Conservation (phyloP, 108 stramenopile genomes). For the Skeletonema potamos region DNA sequence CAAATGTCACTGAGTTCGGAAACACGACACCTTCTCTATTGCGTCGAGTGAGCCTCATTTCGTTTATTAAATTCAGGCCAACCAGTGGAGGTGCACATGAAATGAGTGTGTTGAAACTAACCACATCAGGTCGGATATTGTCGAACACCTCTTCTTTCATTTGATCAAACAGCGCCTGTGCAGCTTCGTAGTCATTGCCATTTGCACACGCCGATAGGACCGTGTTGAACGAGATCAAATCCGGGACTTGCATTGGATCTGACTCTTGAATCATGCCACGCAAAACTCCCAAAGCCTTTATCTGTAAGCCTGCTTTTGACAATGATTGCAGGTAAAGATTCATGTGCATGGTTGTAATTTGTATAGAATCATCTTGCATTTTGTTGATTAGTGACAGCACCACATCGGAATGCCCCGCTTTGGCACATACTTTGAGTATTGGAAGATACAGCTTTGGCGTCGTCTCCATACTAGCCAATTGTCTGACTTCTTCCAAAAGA, state of each 20-base stretch:
- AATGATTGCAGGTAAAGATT: conserved; percentile 7
- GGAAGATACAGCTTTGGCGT: conserved; percentile 21
- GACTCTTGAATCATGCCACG: neutral
- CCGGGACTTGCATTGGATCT: conserved; percentile 14
- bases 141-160: conserved; percentile 27
- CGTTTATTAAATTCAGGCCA: conserved; percentile 17
- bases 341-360: conserved; percentile 22
- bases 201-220: conserved; percentile 57
- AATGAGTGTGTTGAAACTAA: conserved; percentile 37
- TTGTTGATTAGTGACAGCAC: conserved; percentile 35
- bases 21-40: conserved; percentile 51
- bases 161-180: conserved; percentile 40
- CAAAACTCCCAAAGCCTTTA: neutral
- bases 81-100: conserved; percentile 21
- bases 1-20: conserved; percentile 58
- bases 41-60: conserved; percentile 71
- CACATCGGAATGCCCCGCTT: conserved; percentile 29
- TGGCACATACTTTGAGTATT: conserved; percentile 46
- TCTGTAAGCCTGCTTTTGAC: conserved; percentile 1
- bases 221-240: conserved; percentile 57
- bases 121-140: conserved; percentile 23
- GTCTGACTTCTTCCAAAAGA: conserved; percentile 42
- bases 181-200: conserved; percentile 49
- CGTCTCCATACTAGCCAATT: neutral
- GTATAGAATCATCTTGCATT: conserved; percentile 34